Evolutionary conservation across 148 eudicot species (phyloP), one percentile per base, ranked within the genome.

Genomic region (Pouteria glomerata): DNA sequence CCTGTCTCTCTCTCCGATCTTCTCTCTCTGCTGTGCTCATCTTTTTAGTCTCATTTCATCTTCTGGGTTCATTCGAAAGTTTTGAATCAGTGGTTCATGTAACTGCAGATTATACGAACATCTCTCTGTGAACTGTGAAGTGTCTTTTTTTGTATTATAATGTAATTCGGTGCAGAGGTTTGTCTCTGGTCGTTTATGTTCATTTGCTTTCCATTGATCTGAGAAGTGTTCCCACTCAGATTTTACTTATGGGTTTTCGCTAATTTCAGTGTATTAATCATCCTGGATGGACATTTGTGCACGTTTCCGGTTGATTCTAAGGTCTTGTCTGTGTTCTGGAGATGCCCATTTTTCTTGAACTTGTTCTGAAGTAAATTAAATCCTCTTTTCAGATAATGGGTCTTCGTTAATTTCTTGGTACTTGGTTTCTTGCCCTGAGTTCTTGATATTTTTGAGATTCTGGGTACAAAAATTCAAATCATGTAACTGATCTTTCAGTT

Each of bases 211-310:
- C 55, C 56, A 13, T 51, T 78, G 73, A 52, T 84, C 67, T 69
- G 55, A 39, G 44, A 63, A 62, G 50, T 78, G 41, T 73, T 42
- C 18, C 69, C 21, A 16, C 71, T 69, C 13, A 4, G 61, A 51
- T 52, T 70, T 27, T 55, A 52, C 21, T 75, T 52, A 90, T 88
- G 91, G 89, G 82, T 81, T 74, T 67, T 64, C 89, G 85, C 78
- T 89, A 77, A 74, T 82, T 79, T 74, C 52, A 53, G 56, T 14
- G 18, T 37, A 30, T 71, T 2, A 7, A 19, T 26, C 2, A 41
- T 14, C 16, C 57, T 66, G 27, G 62, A 33, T 21, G 61, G 35
- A 18, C 57, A 60, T 72, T 26, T 74, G 27, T 33, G 53, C 60
- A 45, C 74, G 31, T 68, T 73, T 56, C 60, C 13, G 55, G 71